Evolutionary conservation across 23 red algal genomes (phyloP).

Genomic region (Gracilaria vermiculophylla): DNA sequence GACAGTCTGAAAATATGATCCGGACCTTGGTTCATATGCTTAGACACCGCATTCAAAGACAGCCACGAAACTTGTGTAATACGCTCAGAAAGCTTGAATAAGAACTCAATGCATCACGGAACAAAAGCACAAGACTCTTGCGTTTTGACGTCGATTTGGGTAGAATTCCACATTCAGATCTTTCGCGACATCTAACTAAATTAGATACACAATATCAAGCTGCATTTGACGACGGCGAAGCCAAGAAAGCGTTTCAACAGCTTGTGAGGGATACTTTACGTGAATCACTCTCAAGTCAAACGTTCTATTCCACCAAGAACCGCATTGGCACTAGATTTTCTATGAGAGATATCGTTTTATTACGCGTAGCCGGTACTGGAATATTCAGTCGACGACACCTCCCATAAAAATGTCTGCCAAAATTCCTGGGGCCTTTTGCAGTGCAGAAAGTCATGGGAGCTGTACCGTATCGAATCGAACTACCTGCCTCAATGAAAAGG

Average conservation of each 20-base stretch:
- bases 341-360: slow-evolving; percentile 1
- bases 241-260: slow-evolving; percentile 12
- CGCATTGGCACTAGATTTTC: background rate
- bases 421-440: slow-evolving; percentile 35
- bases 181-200: background rate
- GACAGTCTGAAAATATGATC: slow-evolving; percentile 46
- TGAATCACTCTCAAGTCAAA: background rate
- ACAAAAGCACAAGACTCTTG: slow-evolving; percentile 17
- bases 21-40: slow-evolving; percentile 8
- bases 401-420: slow-evolving; percentile 42
- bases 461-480: slow-evolving; percentile 43
- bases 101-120: background rate
- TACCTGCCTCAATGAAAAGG: slow-evolving; percentile 45
- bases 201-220: background rate
- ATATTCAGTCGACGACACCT: background rate
- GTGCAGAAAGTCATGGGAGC: slow-evolving; percentile 16
- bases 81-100: slow-evolving; percentile 13
- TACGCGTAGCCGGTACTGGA: slow-evolving; percentile 9
- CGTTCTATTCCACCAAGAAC: slow-evolving; percentile 18
- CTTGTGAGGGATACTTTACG: background rate
- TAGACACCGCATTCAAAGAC: slow-evolving; percentile 18
- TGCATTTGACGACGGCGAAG: background rate
- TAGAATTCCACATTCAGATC: background rate
- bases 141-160: slow-evolving; percentile 40
- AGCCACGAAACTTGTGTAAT: background rate